phyloP scores from a whole-genome alignment of 768 basidiomycete genomes.

The Hericium alpestre region DNA sequence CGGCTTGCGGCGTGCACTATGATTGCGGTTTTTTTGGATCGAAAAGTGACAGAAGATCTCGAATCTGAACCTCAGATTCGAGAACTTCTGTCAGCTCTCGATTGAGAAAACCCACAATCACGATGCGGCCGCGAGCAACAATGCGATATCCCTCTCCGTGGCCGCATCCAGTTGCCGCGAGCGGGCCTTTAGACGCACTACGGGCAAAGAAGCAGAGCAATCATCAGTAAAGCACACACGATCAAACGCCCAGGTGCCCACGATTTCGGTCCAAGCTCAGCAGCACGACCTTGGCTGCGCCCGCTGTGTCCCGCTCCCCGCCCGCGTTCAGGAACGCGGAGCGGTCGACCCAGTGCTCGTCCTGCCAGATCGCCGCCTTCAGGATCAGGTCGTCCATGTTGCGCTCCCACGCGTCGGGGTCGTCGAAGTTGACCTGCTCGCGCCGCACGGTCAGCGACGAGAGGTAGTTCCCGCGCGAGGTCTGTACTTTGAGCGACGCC shows the following conservation, averaged over 20 bases:
- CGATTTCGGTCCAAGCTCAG: constrained; percentile 88
- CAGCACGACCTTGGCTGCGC: constrained; percentile 73
- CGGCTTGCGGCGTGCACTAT: too few species aligned
- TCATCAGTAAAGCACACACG: constrained; percentile 3
- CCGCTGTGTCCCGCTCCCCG: constrained; percentile 24
- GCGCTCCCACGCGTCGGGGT: constrained; percentile 38
- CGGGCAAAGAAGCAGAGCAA: not conserved
- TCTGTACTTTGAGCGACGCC: constrained; percentile 83
- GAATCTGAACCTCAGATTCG: too few species aligned
- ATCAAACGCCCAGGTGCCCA: constrained; percentile 29
- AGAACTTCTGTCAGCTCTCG: too few species aligned
- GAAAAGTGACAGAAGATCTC: too few species aligned
- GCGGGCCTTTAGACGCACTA: constrained; percentile 86
- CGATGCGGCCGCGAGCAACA: constrained; percentile 39
- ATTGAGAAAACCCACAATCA: constrained; percentile 6
- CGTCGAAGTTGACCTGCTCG: constrained; percentile 70
- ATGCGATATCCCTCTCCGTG: constrained; percentile 75
- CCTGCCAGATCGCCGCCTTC: constrained; percentile 86
- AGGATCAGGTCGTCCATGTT: constrained; percentile 95
- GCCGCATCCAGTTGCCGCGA: constrained; percentile 78
- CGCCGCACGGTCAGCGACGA: constrained; percentile 70
- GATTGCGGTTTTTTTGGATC: too few species aligned
- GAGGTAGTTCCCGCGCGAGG: constrained; percentile 90
- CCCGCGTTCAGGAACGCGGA: constrained; percentile 52
- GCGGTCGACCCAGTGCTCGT: constrained; percentile 85